Base-by-base conservation (phyloP, 495 filamentous ascomycete species). In the Bathelium albidoporum region DNA sequence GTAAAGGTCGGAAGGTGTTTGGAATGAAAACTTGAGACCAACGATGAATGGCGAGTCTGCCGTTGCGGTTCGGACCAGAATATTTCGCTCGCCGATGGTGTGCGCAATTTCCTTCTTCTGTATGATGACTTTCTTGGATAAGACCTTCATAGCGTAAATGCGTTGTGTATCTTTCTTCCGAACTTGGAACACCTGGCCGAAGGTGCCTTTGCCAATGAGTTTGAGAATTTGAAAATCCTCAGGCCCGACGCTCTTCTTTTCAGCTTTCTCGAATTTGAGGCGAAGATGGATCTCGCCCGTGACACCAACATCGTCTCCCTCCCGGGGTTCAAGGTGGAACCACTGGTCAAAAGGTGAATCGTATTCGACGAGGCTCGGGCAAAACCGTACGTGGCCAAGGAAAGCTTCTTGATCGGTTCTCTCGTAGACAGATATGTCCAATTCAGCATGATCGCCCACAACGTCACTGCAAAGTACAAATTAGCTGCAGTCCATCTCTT, bases 141-240 rank as follows among this genome's bases (percentile, higher is more conserved):
- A 78, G 1, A 97, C 92, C 73, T 98, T 98, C 94, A 98, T 98
- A 44, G 94, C 94, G 68, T 97, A 98, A 62, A 98, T 96, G 22
- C 95, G 85, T 67, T 86, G 83, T 1, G 94, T 97, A 72, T 98
- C 94, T 79, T 89, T 94, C 81, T 98, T 97, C 67, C 90, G 89
- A n/a, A 97, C 94, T 70, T 97, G 94, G 69, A 97, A 99, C 2
- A 99, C 94, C 74, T 99, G 95, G n/a, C 94, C 94, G 74, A 99
- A 99, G 0, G 95, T 99, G 60, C 82, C 94, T 76, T 96, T 97
- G 44, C 94, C 94, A 71, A 99, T 97, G 29, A 99, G 85, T 73
- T 95, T 93, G 64, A 98, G 76, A 62, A 97, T 91, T 67, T 93
- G 83, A 76, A 98, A 98, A 72, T 98, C 95, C 66, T 90, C 90